phyloP scores from a whole-genome alignment of 2,329 filamentous ascomycete genomes.

The Neonectria sp. region DNA sequence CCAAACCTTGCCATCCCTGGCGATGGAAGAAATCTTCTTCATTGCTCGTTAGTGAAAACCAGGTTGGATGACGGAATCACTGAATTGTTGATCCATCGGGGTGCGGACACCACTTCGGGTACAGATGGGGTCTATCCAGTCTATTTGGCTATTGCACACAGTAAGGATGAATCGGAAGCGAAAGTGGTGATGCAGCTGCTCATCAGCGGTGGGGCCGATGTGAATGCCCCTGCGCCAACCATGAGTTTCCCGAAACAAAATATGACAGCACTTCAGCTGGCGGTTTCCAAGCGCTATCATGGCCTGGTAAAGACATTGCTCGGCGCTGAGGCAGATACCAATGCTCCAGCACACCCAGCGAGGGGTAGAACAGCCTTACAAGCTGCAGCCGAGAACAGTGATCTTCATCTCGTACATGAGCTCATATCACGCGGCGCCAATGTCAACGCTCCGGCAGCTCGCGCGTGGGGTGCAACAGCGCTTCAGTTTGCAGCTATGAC shows the following conservation, averaged over 20 bases:
- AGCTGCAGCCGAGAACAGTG: conserved; percentile 26
- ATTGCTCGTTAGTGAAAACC: background rate
- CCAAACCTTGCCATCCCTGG: conserved; percentile 30
- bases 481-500: conserved; percentile 2
- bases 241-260: background rate
- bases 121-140: conserved; percentile 4
- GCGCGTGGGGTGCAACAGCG: fast-evolving
- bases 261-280: conserved; percentile 33
- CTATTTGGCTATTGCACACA: background rate
- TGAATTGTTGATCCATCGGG: background rate
- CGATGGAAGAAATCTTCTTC: background rate
- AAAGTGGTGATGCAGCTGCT: background rate
- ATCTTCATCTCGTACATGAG: conserved; percentile 39
- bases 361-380: conserved; percentile 38
- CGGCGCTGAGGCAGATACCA: conserved; percentile 47
- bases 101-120: conserved; percentile 39
- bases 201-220: conserved; percentile 35
- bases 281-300: conserved; percentile 12
- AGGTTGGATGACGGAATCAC: background rate
- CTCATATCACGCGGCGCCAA: conserved; percentile 55
- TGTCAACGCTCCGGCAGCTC: conserved; percentile 46
- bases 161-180: background rate
- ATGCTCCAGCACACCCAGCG: conserved; percentile 34
- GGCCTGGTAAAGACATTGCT: conserved; percentile 49
- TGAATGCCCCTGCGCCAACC: conserved; percentile 4